Base-by-base conservation (phyloP, 257 asterid genomes). In the Verbena officinalis region DNA sequence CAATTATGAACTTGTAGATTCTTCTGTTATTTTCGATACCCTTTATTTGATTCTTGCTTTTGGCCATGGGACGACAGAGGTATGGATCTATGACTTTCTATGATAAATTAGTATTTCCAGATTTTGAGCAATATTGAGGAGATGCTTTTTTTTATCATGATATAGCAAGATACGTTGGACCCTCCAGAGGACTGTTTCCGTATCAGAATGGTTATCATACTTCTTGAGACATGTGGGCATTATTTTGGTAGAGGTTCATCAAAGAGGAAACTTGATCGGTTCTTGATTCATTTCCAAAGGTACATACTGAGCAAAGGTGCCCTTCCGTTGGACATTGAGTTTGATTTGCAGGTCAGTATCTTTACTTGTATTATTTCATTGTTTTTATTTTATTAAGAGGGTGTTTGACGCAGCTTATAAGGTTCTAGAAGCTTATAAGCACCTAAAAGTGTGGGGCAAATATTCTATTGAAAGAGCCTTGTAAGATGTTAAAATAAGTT, bases 121-220 rank as follows among this genome's bases (percentile, higher is more conserved):
- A n/a, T 19, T 61, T 64, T 13, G 23, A 62, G 65, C 70, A 16
- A 56, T 55, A 63, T 46, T 72, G 64, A 76, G 55, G 55, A 22
- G 34, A 22, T 70, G 55, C 54, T 77, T 68, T 74, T n/a, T 68
- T 62, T 13, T n/a, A n/a, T 78, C 58, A 59, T 82, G 72, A 61
- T 62, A 15, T 51, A 93, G 99, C 99, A 94, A 86, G 96, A 90
- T 77, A 67, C 56, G 5, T 66, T 94, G 89, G 99, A 94, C 74
- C 99, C 97, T 34, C 93, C 96, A 42, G 97, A 91, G 80, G 99
- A 94, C 75, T 88, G 89, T 73, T 94, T 94, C 52, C 99, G 99
- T 50, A 83, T 90, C 76, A 86, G 99, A 81, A 83, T 90, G 96
- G 90, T 88, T 55, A 64, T 90, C 70, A 84, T 88, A 48, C 99